Percentiles rank a stretch among this genome's conserved stretches.
Evolutionary conservation across 2,329 filamentous ascomycete genomes (phyloP).

Genomic region (Fusarium algeriense): DNA sequence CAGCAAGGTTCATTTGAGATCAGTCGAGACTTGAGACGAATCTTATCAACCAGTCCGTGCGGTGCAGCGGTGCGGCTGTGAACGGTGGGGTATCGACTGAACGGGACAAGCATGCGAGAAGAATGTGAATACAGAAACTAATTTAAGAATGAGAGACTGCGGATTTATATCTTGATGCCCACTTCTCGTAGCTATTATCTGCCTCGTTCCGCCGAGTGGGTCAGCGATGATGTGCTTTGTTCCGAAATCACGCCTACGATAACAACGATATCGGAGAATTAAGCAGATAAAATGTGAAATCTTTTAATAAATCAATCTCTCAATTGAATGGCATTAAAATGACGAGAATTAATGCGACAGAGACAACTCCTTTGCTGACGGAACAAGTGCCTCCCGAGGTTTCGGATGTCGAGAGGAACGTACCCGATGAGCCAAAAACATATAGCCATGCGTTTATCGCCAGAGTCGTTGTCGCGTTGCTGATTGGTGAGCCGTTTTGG

Average conservation of each 20-base stretch:
- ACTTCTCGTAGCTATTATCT: background rate
- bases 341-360: background rate
- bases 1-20: background rate
- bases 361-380: background rate
- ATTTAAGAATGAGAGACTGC: too few species aligned
- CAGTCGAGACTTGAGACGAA: too few species aligned
- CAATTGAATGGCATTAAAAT: fast-evolving
- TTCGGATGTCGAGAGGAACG: background rate
- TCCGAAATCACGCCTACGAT: background rate
- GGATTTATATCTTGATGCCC: background rate
- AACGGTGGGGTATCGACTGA: too few species aligned
- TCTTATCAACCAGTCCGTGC: too few species aligned
- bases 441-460: background rate
- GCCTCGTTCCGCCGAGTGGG: background rate
- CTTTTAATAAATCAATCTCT: too few species aligned
- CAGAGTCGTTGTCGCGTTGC: background rate
- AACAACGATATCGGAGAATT: background rate
- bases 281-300: background rate
- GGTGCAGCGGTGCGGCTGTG: too few species aligned
- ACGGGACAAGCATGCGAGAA: too few species aligned
- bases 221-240: constrained; percentile 2
- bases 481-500: fast-evolving
- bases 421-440: background rate
- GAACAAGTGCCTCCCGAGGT: background rate
- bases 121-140: too few species aligned